Evolutionary conservation across 1,284 basidiomycete genomes (phyloP).

Genomic region (Bothia castanella): DNA sequence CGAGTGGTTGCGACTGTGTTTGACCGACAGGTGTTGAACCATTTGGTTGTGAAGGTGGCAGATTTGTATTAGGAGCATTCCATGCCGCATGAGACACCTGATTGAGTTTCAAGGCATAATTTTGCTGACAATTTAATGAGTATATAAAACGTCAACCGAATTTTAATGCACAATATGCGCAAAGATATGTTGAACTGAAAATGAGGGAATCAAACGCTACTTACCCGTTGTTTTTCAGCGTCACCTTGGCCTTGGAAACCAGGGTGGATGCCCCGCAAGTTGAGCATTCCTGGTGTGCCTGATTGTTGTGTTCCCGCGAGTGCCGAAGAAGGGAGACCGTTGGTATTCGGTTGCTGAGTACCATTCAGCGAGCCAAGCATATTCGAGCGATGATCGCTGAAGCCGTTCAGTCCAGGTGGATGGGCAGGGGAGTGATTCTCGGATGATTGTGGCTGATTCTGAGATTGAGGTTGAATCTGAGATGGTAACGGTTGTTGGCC

Average conservation of each 20-base stretch:
- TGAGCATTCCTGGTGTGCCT: conserved; percentile 63
- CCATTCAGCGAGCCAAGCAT: conserved; percentile 48
- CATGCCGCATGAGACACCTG: conserved; percentile 61
- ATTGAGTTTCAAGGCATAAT: conserved; percentile 58
- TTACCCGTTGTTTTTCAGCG: conserved; percentile 65
- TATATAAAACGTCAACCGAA: conserved; percentile 1
- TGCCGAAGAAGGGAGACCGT: conserved; percentile 18
- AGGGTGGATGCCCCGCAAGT: conserved; percentile 57
- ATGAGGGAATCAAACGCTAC: conserved; percentile 28
- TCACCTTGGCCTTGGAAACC: conserved; percentile 55
- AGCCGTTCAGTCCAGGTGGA: conserved; percentile 72
- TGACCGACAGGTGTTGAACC: conserved; percentile 26
- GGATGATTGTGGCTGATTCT: conserved; percentile 32
- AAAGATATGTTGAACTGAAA: neutral
- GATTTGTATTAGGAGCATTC: conserved; percentile 44
- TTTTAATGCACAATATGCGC: neutral
- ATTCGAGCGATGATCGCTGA: conserved; percentile 53
- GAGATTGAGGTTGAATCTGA: conserved; percentile 33
- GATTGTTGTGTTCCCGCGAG: conserved; percentile 36
- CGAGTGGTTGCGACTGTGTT: conserved; percentile 32
- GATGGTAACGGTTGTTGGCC: conserved; percentile 26
- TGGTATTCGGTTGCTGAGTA: conserved; percentile 28
- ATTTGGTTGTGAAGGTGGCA: conserved; percentile 29
- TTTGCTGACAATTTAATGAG: conserved; percentile 39
- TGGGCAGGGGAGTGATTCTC: conserved; percentile 45